Evolutionary conservation across 2,329 filamentous ascomycete genomes (phyloP).

Genomic region (Elsinoe ampelina): DNA sequence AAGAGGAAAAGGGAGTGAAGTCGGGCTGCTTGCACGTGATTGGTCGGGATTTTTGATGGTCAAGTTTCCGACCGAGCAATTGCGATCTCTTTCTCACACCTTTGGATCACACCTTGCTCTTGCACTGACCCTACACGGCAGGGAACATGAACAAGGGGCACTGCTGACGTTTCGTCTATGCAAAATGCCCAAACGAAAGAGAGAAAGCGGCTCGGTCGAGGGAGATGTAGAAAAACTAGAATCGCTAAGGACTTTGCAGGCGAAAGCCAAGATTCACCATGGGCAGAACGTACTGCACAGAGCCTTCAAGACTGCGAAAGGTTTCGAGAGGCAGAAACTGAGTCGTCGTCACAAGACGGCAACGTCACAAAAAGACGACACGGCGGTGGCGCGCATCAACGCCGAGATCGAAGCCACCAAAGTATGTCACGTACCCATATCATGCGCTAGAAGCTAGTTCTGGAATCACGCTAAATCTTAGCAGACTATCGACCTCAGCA

Average conservation of each 20-base stretch:
- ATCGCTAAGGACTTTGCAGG: constrained; percentile 18
- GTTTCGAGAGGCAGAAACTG: constrained; percentile 68
- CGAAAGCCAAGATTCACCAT: constrained; percentile 43
- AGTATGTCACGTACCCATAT: constrained; percentile 26
- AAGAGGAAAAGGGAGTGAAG: neutral
- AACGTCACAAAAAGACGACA: constrained; percentile 34
- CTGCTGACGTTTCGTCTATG: neutral
- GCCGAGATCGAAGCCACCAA: constrained; percentile 52
- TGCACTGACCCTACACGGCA: neutral
- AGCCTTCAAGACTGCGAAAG: constrained; percentile 63
- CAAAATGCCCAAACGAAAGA: constrained; percentile 27
- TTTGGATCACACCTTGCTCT: neutral
- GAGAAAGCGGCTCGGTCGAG: constrained; percentile 18
- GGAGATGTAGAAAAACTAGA: constrained; percentile 3
- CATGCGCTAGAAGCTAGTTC: constrained; percentile 5
- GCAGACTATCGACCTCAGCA: constrained; percentile 42
- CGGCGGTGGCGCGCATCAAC: constrained; percentile 50
- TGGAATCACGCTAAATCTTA: constrained; percentile 3
- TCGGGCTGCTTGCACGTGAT: neutral
- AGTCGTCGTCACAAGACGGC: constrained; percentile 52
- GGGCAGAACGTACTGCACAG: constrained; percentile 53
- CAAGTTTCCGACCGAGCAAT: neutral
- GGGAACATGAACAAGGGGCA: neutral
- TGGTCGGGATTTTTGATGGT: constrained; percentile 10
- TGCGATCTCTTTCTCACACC: neutral